phyloP scores from a whole-genome alignment of 2,329 filamentous ascomycete genomes.

The Nannizziopsis barbatae region DNA sequence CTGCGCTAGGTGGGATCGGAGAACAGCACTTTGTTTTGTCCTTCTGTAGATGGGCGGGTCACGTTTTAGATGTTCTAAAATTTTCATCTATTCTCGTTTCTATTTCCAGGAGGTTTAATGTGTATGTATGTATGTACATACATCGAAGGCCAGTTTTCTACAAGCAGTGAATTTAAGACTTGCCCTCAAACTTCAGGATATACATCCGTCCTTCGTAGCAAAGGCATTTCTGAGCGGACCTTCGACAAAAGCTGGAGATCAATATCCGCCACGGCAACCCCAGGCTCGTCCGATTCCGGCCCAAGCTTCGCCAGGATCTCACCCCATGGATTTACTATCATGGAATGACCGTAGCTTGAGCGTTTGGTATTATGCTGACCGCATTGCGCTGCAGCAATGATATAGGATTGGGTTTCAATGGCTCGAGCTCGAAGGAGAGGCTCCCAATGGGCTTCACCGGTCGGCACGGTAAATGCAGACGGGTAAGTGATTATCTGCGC shows the following conservation, averaged over 20 bases:
- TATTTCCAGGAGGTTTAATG: no score
- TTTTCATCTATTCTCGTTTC: no score
- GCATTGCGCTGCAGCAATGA: constrained; percentile 74
- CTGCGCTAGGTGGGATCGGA: no score
- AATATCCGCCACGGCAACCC: constrained; percentile 43
- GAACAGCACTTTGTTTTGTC: no score
- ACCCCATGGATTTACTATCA: constrained; percentile 83
- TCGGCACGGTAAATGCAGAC: constrained; percentile 79
- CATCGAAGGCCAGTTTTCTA: background rate
- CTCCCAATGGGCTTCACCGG: constrained; percentile 79
- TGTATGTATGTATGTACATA: background rate
- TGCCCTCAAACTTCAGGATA: constrained; percentile 34
- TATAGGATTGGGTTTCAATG: constrained; percentile 79
- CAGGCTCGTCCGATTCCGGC: constrained; percentile 35
- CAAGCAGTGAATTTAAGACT: background rate
- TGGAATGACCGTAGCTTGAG: constrained; percentile 71
- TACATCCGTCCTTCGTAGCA: constrained; percentile 45
- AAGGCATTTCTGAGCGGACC: constrained; percentile 46
- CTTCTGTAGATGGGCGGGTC: no score
- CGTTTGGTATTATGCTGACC: constrained; percentile 65
- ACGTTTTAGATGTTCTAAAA: no score
- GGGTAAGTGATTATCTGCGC: constrained; percentile 78
- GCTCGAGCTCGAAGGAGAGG: constrained; percentile 65
- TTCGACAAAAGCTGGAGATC: constrained; percentile 43
- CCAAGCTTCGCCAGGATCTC: constrained; percentile 55